phyloP scores from a whole-genome alignment of 257 asterid genomes.

The Primulina tabacum region DNA sequence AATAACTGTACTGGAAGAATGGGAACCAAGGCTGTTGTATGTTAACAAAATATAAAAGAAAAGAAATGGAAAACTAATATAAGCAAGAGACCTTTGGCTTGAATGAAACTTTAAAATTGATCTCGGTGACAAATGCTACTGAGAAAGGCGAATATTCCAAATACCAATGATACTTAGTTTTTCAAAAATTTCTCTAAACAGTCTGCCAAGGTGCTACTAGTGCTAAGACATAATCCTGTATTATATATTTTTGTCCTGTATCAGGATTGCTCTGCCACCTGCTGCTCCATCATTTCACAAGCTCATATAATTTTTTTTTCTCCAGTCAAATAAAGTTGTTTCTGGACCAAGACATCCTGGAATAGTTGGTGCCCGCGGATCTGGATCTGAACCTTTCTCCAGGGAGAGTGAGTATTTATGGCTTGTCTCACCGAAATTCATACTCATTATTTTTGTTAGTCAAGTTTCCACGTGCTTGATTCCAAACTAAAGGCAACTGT shows the following conservation, averaged over 20 bases:
- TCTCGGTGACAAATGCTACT: conserved; percentile 14
- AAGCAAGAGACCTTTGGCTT: not conserved
- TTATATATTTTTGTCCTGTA: not conserved
- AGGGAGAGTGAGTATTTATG: conserved; percentile 71
- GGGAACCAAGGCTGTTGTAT: no score
- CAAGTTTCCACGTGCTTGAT: not conserved
- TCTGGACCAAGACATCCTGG: conserved; percentile 91
- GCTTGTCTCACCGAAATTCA: not conserved
- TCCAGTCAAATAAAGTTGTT: conserved; percentile 78
- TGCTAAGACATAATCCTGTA: not conserved
- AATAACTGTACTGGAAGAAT: not conserved
- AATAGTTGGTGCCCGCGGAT: conserved; percentile 88
- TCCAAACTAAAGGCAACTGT: no score
- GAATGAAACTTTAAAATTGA: conserved; percentile 9
- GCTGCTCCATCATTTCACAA: conserved; percentile 1
- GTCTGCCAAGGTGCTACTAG: conserved; percentile 1
- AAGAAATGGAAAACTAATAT: not conserved
- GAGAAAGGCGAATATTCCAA: conserved; percentile 5
- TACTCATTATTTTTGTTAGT: conserved; percentile 1
- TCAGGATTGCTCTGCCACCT: conserved; percentile 6
- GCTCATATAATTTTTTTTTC: conserved; percentile 17
- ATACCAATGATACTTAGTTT: not conserved
- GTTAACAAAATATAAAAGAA: no score
- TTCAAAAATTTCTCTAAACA: not conserved
- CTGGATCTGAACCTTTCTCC: conserved; percentile 90